Evolutionary conservation across 805 yeast genomes (phyloP).

Genomic region (Candida pini): DNA sequence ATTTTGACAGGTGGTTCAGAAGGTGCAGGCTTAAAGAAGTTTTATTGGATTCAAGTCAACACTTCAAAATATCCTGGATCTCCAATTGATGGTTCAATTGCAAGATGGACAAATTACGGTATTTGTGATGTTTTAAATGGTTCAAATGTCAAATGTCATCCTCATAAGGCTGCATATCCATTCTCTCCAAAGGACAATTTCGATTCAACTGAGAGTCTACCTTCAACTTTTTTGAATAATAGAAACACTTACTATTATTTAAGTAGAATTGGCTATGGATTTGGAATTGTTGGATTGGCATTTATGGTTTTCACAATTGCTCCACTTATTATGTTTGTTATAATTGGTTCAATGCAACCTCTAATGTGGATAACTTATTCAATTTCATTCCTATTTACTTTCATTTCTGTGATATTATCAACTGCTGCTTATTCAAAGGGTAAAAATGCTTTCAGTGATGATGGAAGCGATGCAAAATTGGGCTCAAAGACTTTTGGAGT

Average conservation of each 20-base stretch:
- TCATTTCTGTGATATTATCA: slow-evolving; percentile 40
- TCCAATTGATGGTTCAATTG: slow-evolving; percentile 32
- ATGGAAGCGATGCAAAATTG: slow-evolving; percentile 36
- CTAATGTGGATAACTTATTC: slow-evolving; percentile 13
- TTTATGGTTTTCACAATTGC: slow-evolving; percentile 47
- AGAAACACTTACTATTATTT: slow-evolving; percentile 56
- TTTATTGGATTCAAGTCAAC: slow-evolving; percentile 78
- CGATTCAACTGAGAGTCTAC: slow-evolving; percentile 42
- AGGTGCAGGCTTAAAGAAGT: slow-evolving; percentile 44
- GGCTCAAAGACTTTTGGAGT: slow-evolving; percentile 53
- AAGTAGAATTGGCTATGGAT: slow-evolving; percentile 64
- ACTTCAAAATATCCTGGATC: slow-evolving; percentile 50
- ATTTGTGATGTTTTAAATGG: slow-evolving; percentile 41
- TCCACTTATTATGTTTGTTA: slow-evolving; percentile 22
- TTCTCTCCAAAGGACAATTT: slow-evolving; percentile 80
- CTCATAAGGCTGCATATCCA: slow-evolving; percentile 69
- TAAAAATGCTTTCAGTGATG: slow-evolving; percentile 38
- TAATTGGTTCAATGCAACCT: background rate
- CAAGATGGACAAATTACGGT: slow-evolving; percentile 84
- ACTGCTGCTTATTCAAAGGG: slow-evolving; percentile 57
- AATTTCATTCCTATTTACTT: slow-evolving; percentile 38
- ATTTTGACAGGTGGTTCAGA: slow-evolving; percentile 60
- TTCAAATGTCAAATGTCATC: slow-evolving; percentile 42
- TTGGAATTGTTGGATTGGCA: slow-evolving; percentile 51
- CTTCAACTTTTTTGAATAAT: slow-evolving; percentile 42